phyloP scores from a whole-genome alignment of 2,329 filamentous ascomycete genomes.

The Neophaeococcomyces mojaviensis region DNA sequence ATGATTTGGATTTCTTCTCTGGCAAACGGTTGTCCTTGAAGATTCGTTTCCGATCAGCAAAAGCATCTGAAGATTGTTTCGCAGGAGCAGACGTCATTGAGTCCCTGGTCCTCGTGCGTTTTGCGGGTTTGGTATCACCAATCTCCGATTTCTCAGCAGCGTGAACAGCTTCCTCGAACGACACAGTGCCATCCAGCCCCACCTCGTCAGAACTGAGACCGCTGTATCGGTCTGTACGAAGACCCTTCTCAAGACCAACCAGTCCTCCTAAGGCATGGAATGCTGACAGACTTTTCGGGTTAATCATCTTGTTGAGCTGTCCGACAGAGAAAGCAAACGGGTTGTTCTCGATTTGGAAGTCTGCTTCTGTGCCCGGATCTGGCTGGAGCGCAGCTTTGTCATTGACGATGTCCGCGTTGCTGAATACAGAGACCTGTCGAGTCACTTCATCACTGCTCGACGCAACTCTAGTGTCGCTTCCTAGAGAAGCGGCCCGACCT shows the following conservation, averaged over 20 bases:
- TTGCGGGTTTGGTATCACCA: slow-evolving; percentile 14
- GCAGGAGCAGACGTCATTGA: slow-evolving; percentile 17
- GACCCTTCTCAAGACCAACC: slow-evolving; percentile 63
- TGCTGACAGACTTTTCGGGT: slow-evolving; percentile 68
- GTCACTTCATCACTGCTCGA: slow-evolving; percentile 36
- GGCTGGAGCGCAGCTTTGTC: slow-evolving; percentile 58
- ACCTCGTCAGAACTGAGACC: slow-evolving; percentile 67
- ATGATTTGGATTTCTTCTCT: slow-evolving; percentile 57
- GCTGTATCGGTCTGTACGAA: slow-evolving; percentile 56
- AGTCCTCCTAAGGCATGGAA: slow-evolving; percentile 70
- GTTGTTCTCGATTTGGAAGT: slow-evolving; percentile 61
- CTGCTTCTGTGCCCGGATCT: slow-evolving; percentile 63
- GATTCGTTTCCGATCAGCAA: slow-evolving; percentile 59
- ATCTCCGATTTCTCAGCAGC: slow-evolving; percentile 14
- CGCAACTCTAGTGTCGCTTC: slow-evolving; percentile 47
- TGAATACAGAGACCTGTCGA: slow-evolving; percentile 27
- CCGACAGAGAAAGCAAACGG: slow-evolving; percentile 67
- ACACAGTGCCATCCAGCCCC: slow-evolving; percentile 53
- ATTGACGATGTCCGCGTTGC: slow-evolving; percentile 46
- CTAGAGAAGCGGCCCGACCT: slow-evolving; percentile 44
- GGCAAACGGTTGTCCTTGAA: slow-evolving; percentile 62
- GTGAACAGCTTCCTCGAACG: slow-evolving; percentile 56
- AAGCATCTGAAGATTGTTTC: slow-evolving; percentile 27
- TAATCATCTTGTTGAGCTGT: slow-evolving; percentile 67
- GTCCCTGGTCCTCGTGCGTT: slow-evolving; percentile 16